These are phyloP conservation scores for Fusarium transvaalense DNA, from an alignment of 2,329 filamentous ascomycete species.

Conservation along the genomic window DNA sequence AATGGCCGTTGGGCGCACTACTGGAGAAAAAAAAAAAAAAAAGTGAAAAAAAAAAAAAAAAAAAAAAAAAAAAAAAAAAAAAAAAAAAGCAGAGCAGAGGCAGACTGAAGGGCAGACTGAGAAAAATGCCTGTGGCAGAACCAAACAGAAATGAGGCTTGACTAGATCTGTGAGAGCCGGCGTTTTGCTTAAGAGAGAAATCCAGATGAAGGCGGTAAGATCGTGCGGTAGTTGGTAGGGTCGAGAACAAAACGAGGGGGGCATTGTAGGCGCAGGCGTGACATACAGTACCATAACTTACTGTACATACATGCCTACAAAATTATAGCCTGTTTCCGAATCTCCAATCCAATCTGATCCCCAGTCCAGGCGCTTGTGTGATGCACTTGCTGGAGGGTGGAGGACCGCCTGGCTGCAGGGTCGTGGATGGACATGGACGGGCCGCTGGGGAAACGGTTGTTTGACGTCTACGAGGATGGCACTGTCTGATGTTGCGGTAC, in stretches of 20 bases:
- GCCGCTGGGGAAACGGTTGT: constrained; percentile 29
- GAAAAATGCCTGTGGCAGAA: constrained; percentile 42
- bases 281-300: constrained; percentile 41
- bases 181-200: constrained; percentile 38
- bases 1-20: too few species aligned
- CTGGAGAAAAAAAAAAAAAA: too few species aligned
- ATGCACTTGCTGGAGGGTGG: constrained; percentile 26
- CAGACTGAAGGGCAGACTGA: constrained; percentile 38
- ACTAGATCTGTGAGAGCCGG: constrained; percentile 35
- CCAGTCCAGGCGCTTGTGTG: constrained; percentile 42
- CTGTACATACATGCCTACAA: constrained; percentile 7
- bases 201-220: constrained; percentile 40
- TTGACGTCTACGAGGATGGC: constrained; percentile 22
- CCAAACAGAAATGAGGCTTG: constrained; percentile 44
- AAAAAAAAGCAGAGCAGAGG: constrained; percentile 34
- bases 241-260: constrained; percentile 35
- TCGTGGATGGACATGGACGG: constrained; percentile 12
- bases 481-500: constrained; percentile 26
- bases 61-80: too few species aligned
- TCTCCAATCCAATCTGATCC: constrained; percentile 21
- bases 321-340: constrained; percentile 18
- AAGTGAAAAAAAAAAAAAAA: too few species aligned
- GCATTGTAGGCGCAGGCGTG: constrained; percentile 41
- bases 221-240: constrained; percentile 38
- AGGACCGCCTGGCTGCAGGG: constrained; percentile 22